phyloP scores from a whole-genome alignment of 352 stramenopile genomes.

The Aphanomyces euteiches region DNA sequence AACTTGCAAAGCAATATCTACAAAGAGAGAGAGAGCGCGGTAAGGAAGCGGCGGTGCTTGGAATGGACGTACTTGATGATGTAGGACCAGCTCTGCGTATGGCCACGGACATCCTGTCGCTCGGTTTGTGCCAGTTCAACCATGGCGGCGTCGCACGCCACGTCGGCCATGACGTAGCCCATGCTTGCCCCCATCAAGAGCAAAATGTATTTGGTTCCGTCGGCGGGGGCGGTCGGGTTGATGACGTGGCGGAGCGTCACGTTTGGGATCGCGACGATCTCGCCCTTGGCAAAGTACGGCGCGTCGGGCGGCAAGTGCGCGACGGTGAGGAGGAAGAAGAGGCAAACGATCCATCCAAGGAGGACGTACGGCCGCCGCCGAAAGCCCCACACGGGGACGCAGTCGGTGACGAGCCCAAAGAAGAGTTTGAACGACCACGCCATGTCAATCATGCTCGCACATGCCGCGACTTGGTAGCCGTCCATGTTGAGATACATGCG shows the following conservation, averaged over 20 bases:
- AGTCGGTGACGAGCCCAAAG: slow-evolving; percentile 58
- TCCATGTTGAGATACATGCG: slow-evolving; percentile 57
- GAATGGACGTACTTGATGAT: slow-evolving; percentile 39
- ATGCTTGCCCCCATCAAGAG: slow-evolving; percentile 74
- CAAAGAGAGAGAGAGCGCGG: not conserved
- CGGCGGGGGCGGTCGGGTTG: slow-evolving; percentile 39
- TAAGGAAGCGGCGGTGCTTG: slow-evolving; percentile 33
- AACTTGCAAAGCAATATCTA: slow-evolving; percentile 4
- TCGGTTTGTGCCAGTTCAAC: slow-evolving; percentile 67
- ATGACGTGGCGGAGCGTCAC: not conserved
- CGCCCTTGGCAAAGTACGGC: slow-evolving; percentile 42
- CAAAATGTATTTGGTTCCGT: slow-evolving; percentile 52
- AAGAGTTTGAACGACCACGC: slow-evolving; percentile 67
- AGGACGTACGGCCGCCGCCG: slow-evolving; percentile 54
- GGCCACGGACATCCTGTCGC: slow-evolving; percentile 42
- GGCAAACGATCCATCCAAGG: slow-evolving; percentile 51
- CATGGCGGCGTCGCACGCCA: slow-evolving; percentile 74
- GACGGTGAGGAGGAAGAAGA: slow-evolving; percentile 48
- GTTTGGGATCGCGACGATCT: slow-evolving; percentile 5
- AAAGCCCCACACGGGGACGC: slow-evolving; percentile 53
- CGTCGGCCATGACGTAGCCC: slow-evolving; percentile 83
- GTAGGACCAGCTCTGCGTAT: slow-evolving; percentile 42
- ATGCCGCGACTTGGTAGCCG: slow-evolving; percentile 44
- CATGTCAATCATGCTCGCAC: slow-evolving; percentile 43
- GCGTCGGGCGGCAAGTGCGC: slow-evolving; percentile 40